These are phyloP conservation scores for Vararia minispora DNA, from an alignment of 768 basidiomycete genomes.

Conservation along the genomic window DNA sequence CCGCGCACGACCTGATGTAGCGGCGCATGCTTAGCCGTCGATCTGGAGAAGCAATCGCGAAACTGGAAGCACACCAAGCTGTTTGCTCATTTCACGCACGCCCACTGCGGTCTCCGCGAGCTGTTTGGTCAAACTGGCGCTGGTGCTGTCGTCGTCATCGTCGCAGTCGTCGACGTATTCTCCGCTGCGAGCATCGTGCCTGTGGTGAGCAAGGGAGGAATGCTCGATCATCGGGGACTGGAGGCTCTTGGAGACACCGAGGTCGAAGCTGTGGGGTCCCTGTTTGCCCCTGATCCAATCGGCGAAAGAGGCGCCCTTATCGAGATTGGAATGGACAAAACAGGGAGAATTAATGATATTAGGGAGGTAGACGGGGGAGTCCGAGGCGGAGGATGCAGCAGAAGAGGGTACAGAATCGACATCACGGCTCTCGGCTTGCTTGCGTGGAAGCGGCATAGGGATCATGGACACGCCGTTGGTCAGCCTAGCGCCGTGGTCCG, in stretches of 20 bases:
- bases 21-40: not conserved
- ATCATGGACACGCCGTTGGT: constrained; percentile 7
- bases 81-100: constrained; percentile 98
- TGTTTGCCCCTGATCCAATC: constrained; percentile 46
- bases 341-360: constrained; percentile 61
- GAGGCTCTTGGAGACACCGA: constrained; percentile 41
- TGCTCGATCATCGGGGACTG: constrained; percentile 17
- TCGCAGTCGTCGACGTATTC: constrained; percentile 28
- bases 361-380: constrained; percentile 14
- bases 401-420: not conserved
- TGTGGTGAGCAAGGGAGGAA: constrained; percentile 16
- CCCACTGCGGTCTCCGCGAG: constrained; percentile 95
- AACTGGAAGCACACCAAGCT: constrained; percentile 68
- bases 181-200: constrained; percentile 12
- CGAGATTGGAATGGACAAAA: constrained; percentile 88
- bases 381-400: constrained; percentile 5
- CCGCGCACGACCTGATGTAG: constrained; percentile 67
- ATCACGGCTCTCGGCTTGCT: not conserved
- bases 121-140: constrained; percentile 77
- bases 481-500: constrained; percentile 8
- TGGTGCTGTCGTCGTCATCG: constrained; percentile 61
- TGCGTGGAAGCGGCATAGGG: not conserved
- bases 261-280: constrained; percentile 18
- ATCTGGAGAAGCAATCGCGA: not conserved
- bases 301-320: constrained; percentile 66